Evolutionary conservation across 1,284 basidiomycete species (phyloP).

Genomic region (Ceratobasidium sp.): DNA sequence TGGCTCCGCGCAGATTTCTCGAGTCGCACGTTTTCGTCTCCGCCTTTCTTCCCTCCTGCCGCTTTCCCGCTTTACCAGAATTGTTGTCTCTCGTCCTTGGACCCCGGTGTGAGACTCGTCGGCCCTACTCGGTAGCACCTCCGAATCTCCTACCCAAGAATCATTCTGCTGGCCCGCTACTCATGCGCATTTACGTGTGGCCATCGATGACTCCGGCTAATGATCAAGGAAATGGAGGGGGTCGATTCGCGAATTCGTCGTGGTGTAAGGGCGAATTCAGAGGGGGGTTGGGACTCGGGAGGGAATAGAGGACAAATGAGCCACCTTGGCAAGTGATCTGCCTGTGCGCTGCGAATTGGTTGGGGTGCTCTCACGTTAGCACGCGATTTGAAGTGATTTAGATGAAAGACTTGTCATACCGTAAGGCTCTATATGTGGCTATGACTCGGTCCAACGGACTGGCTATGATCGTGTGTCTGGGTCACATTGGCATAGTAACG

Average conservation of each 20-base stretch:
- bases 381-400: not conserved
- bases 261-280: not conserved
- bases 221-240: conserved; percentile 72
- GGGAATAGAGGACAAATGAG: conserved; percentile 59
- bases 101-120: conserved; percentile 52
- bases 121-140: conserved; percentile 83
- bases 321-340: conserved; percentile 88
- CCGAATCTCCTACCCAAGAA: conserved; percentile 78
- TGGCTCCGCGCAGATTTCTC: not conserved
- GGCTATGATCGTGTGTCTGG: too few species aligned
- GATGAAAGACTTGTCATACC: conserved; percentile 44
- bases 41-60: not conserved
- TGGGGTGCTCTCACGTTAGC: not conserved
- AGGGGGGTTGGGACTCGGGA: conserved; percentile 4
- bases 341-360: conserved; percentile 47
- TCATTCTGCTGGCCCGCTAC: conserved; percentile 79
- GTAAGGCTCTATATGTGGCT: conserved; percentile 95
- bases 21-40: not conserved
- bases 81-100: not conserved
- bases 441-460: conserved; percentile 89
- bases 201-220: conserved; percentile 89
- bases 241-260: conserved; percentile 89
- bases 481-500: conserved; percentile 87
- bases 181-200: conserved; percentile 80
- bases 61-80: not conserved